Base-by-base conservation (phyloP, 1,284 basidiomycete genomes). In the Austroboletus niveus region DNA sequence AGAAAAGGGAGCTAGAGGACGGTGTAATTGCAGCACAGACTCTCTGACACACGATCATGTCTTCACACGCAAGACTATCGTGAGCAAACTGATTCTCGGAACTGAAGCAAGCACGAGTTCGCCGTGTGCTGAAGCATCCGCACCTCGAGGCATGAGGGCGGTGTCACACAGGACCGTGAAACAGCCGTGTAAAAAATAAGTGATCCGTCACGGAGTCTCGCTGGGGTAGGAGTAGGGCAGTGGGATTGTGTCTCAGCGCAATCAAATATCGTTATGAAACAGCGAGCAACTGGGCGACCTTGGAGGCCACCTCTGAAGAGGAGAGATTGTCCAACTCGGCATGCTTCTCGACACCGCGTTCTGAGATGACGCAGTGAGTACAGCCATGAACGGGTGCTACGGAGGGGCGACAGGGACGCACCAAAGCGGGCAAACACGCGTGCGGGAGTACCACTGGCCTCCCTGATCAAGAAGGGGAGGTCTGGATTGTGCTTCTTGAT, bases 401-500 rank as follows among this genome's bases (percentile, higher is more conserved):
- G 46, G 48, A 40, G 55, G 51, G 44, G 49, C 47, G 44, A 59
- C 52, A 54, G 44, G 51, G 29, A 81, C 92, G 69, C 73, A 96
- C 94, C 93, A 66, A 94, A 95, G 65, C 94, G 79, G 42, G 90
- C 94, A 76, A 95, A 96, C 41, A 85, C 87, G 64, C 92, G 78
- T 48, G 94, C 91, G 44, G 91, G 90, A 9, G 92, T 92, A 31
- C 89, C 92, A 57, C 75, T 77, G n/a, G 94, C 94, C 75, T 97
- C 92, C 58, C 94, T 80, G 63, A 97, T 92, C 60, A 97, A 71
- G 39, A 97, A 81, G 36, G 94, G 94, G 31, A 97, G 73, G 70
- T 95, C 87, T 41, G 94, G 94, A 69, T 97, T 94, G 68, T 90
- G 77, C 60, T 88, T 78, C 76, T 97, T 97, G 70, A 97, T 81